phyloP scores from a whole-genome alignment of 2,329 filamentous ascomycete species.

The Byssothecium circinans region DNA sequence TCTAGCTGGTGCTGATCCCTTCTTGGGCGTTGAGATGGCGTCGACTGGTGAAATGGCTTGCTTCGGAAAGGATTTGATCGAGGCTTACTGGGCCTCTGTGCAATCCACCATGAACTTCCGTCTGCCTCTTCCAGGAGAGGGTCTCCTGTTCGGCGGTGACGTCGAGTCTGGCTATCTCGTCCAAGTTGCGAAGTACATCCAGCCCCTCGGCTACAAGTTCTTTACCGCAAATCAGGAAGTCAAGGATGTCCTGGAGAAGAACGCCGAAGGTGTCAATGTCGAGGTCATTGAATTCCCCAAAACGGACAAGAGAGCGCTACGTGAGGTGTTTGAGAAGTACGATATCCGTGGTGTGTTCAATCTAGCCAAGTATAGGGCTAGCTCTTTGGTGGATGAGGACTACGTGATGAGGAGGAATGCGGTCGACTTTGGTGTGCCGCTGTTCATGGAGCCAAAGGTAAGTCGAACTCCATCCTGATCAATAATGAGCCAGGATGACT shows the following conservation, averaged over 20 bases:
- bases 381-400: slow-evolving; percentile 85
- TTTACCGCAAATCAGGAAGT: slow-evolving; percentile 81
- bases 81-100: slow-evolving; percentile 95
- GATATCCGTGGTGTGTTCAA: slow-evolving; percentile 97
- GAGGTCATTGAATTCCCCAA: slow-evolving; percentile 97
- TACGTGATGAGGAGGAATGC: slow-evolving; percentile 99
- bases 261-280: slow-evolving; percentile 68
- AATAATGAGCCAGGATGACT: slow-evolving; percentile 12
- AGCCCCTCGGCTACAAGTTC: slow-evolving; percentile 91
- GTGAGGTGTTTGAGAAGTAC: slow-evolving; percentile 95
- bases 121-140: slow-evolving; percentile 89
- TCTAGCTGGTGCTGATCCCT: slow-evolving; percentile 93
- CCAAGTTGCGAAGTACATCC: slow-evolving; percentile 81
- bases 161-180: slow-evolving; percentile 69
- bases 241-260: slow-evolving; percentile 78
- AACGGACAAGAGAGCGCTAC: slow-evolving; percentile 89
- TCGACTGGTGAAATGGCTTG: slow-evolving; percentile 98
- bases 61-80: slow-evolving; percentile 93
- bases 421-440: slow-evolving; percentile 94
- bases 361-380: slow-evolving; percentile 79
- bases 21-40: slow-evolving; percentile 97
- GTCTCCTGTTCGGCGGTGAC: slow-evolving; percentile 91
- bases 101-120: slow-evolving; percentile 99
- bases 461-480: slow-evolving; percentile 35
- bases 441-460: slow-evolving; percentile 99